These are phyloP conservation scores for Trapa incisa DNA, from an alignment of 345 rosid genomes.

Conservation along the genomic window DNA sequence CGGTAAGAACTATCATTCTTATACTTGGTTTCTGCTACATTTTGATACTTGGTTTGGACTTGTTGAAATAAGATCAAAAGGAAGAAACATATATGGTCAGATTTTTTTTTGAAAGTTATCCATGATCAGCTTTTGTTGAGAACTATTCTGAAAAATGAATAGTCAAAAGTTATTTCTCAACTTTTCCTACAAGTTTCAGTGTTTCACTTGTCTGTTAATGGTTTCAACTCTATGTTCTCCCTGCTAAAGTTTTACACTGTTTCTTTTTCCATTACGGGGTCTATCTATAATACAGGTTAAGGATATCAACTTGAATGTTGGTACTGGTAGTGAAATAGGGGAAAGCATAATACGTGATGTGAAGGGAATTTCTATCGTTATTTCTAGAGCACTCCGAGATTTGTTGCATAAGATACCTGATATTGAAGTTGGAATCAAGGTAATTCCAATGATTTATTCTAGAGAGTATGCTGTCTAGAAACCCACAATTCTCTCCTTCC, in stretches of 20 bases:
- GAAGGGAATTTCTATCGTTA: conserved; percentile 74
- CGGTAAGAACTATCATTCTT: conserved; percentile 37
- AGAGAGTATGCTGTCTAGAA: neutral
- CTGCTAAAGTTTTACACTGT: neutral
- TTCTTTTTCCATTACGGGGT: neutral
- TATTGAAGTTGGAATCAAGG: conserved; percentile 63
- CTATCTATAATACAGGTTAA: conserved; percentile 34
- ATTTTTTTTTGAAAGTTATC: too few relatives aligned
- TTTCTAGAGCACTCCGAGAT: conserved; percentile 78
- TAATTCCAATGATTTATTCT: conserved; percentile 19
- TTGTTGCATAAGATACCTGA: conserved; percentile 73
- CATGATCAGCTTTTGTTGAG: neutral
- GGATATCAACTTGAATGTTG: conserved; percentile 92
- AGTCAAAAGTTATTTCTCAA: neutral
- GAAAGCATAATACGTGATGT: conserved; percentile 90
- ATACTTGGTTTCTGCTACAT: too few relatives aligned
- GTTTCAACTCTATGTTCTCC: neutral
- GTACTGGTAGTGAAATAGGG: conserved; percentile 59
- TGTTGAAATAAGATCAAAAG: neutral
- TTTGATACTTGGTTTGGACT: neutral
- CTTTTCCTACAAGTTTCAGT: neutral
- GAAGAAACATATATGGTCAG: neutral
- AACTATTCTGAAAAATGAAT: neutral
- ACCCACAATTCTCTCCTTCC: too few relatives aligned
- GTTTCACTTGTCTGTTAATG: neutral